Conservation (phyloP, 257 asterid genomes). For the Nicotiana knightiana region DNA sequence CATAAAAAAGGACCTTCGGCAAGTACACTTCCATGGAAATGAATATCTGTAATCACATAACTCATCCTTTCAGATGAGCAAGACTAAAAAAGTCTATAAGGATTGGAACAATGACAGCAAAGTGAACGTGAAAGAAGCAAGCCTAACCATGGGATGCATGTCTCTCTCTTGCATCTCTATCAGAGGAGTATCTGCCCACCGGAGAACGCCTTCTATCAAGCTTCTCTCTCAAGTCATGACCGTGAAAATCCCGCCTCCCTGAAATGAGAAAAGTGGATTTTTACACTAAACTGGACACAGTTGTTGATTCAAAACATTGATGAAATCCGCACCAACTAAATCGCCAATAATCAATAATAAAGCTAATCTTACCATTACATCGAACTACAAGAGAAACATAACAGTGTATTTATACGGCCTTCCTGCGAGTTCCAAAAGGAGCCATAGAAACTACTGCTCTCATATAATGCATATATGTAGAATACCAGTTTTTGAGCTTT, state of each 20-base stretch:
- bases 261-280: constrained; percentile 20
- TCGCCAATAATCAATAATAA: constrained; percentile 22
- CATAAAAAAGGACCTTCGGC: not conserved
- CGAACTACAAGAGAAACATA: constrained; percentile 50
- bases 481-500: constrained; percentile 44
- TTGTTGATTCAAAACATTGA: constrained; percentile 12
- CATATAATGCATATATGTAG: constrained; percentile 42
- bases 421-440: constrained; percentile 55
- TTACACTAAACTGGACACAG: constrained; percentile 9
- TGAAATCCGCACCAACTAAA: constrained; percentile 16
- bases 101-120: not conserved
- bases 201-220: constrained; percentile 81
- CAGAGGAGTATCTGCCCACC: constrained; percentile 45
- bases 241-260: constrained; percentile 63
- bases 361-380: constrained; percentile 62
- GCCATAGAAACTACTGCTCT: constrained; percentile 53
- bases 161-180: constrained; percentile 42
- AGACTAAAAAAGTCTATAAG: not conserved
- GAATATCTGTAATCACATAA: not conserved
- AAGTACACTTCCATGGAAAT: not conserved
- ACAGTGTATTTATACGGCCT: constrained; percentile 55
- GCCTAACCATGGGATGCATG: constrained; percentile 58
- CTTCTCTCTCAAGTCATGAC: constrained; percentile 80
- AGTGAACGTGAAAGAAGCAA: constrained; percentile 10
- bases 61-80: not conserved